Conservation (phyloP, 129 eudicot species). For the Daucus carota region DNA sequence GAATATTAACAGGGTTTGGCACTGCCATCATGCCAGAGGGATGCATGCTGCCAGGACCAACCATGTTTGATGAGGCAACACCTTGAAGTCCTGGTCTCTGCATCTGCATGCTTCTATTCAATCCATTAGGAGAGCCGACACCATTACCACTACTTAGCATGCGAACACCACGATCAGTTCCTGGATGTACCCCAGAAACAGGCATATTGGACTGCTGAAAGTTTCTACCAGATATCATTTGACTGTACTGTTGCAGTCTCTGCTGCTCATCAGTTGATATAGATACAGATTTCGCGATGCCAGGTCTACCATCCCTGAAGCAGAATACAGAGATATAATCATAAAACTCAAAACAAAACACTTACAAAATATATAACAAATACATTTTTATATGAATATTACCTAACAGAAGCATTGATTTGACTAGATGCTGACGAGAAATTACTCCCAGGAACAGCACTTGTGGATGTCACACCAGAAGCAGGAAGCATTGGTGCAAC, state of each 20-base stretch:
- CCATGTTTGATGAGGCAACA: constrained; percentile 41
- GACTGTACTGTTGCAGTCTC: constrained; percentile 66
- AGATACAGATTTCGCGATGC: constrained; percentile 56
- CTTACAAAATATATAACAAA: not conserved
- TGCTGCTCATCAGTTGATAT: constrained; percentile 77
- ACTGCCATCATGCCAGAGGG: constrained; percentile 38
- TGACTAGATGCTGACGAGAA: constrained; percentile 43
- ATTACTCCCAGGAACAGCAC: constrained; percentile 44
- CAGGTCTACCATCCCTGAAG: constrained; percentile 64
- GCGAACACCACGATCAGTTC: constrained; percentile 57
- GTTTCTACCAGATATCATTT: constrained; percentile 59
- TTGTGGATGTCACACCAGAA: constrained; percentile 46
- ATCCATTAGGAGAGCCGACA: constrained; percentile 43
- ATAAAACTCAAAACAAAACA: constrained; percentile 4
- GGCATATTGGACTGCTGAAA: constrained; percentile 46
- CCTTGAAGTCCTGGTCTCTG: constrained; percentile 74
- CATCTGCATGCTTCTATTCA: constrained; percentile 56
- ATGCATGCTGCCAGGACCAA: constrained; percentile 38
- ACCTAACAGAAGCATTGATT: constrained; percentile 56
- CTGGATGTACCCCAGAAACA: constrained; percentile 57
- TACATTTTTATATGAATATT: constrained; percentile 12
- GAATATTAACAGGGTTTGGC: constrained; percentile 44
- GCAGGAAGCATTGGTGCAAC: constrained; percentile 42
- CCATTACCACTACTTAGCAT: constrained; percentile 57
- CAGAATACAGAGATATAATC: not conserved